Evolutionary conservation across 2,329 filamentous ascomycete species (phyloP).

Genomic region (Lecanicillium sp.): DNA sequence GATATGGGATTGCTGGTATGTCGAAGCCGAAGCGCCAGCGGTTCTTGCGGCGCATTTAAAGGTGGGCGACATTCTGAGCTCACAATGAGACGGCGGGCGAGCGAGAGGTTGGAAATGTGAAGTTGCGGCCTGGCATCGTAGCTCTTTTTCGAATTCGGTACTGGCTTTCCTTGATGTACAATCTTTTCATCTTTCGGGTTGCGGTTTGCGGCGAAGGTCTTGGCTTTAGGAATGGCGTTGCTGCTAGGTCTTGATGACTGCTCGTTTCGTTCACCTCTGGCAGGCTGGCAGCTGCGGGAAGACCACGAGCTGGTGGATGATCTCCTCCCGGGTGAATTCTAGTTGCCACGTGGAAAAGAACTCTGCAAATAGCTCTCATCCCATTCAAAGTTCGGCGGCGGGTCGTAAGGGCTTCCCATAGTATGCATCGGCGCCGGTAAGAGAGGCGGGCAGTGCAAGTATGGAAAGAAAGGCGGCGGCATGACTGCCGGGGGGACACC

Average conservation of each 20-base stretch:
- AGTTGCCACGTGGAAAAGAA: constrained; percentile 6
- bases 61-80: neutral
- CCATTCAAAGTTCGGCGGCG: too few relatives aligned
- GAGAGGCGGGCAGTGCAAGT: too few relatives aligned
- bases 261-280: neutral
- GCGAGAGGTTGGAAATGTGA: neutral
- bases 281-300: neutral
- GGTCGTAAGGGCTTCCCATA: too few relatives aligned
- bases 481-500: too few relatives aligned
- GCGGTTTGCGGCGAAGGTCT: neutral
- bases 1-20: neutral
- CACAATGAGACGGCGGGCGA: too few relatives aligned
- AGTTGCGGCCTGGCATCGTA: too few relatives aligned
- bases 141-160: too few relatives aligned
- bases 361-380: constrained; percentile 1
- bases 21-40: constrained; percentile 2
- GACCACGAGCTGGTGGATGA: constrained; percentile 7
- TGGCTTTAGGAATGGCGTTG: neutral
- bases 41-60: constrained; percentile 1
- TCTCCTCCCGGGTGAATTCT: constrained; percentile 8
- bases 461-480: too few relatives aligned
- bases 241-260: neutral
- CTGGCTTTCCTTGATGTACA: neutral
- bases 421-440: too few relatives aligned
- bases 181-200: too few relatives aligned